These are phyloP conservation scores for Cymbopogon citratus DNA, from an alignment of 176 grass and related monocot species.

Conservation along the genomic window DNA sequence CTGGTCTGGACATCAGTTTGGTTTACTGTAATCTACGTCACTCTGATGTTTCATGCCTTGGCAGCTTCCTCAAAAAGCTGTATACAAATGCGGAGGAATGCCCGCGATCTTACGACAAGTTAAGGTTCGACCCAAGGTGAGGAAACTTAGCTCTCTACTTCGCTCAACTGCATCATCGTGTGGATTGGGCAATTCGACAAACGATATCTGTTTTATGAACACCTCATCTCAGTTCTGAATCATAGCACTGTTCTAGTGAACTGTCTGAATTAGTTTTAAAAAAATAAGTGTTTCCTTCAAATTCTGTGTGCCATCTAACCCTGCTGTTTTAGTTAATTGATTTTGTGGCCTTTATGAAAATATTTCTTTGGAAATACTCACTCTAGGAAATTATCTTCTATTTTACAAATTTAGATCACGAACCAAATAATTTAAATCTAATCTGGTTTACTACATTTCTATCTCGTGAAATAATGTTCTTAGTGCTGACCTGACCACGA, in stretches of 20 bases:
- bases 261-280: background rate
- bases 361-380: background rate
- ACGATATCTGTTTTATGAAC: background rate
- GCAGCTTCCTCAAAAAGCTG: conserved; percentile 85
- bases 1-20: background rate
- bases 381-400: background rate
- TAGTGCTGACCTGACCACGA: background rate
- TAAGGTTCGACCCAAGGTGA: conserved; percentile 84
- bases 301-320: background rate
- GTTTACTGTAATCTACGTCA: background rate
- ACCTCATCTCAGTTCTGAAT: background rate
- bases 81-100: conserved; percentile 70
- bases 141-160: conserved; percentile 6
- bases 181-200: background rate
- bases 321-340: background rate
- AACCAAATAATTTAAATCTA: background rate
- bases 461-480: background rate
- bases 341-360: background rate
- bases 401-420: background rate
- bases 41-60: background rate
- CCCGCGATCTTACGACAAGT: conserved; percentile 82
- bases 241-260: background rate
- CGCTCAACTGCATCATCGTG: background rate
- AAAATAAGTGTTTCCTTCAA: background rate
- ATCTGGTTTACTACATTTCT: background rate